Base-by-base conservation (phyloP, 2,329 filamentous ascomycete species). In the Cladophialophora carrionii region DNA sequence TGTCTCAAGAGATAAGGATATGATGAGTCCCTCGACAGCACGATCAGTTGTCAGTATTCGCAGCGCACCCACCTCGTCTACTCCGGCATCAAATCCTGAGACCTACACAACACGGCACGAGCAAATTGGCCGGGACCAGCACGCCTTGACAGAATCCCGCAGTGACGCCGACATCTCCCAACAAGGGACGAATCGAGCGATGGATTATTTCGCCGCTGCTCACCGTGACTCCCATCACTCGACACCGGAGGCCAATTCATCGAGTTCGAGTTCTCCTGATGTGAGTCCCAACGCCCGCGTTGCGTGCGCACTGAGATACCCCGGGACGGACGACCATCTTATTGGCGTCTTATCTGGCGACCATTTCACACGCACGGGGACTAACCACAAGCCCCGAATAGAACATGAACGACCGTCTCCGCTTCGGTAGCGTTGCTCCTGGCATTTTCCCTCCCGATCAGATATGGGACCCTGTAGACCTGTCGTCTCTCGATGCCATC, bases 261-360 rank as follows among this genome's bases (percentile, higher is more conserved):
- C 34, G n/a, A 55, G 14, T n/a, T 37, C 62, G 9, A 61, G 37
- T 31, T 64, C 62, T 26, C 57, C 62, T 17, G 57, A 64, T 43
- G 62, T 64, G 52, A 17, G 53, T 57, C 34, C 22, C 53, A 20
- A 20, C 4, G 24, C 24, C 24, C 22, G 48, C 10, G 20, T 5
- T 17, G 8, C 31, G 17, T 29, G 29, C 20, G n/a, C 6, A n/a
- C 17, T 8, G 14, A n/a, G 37, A n/a, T n/a, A 2, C 37, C 37
- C 4, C 10, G 17, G 6, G 37, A n/a, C 14, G n/a, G 17, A 43
- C 22, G 6, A 20, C 48, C 6, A 26, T 52, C 26, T 52, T 9
- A 12, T 12, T 26, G 22, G 17, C 6, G 48, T 8, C 22, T 24
- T 52, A 17, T 26, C 48, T 17, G 9, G 4, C 48, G 48, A 14